Evolutionary conservation across 306 rosid species (phyloP), one percentile per base, ranked within the genome.

Genomic region (Styphnolobium japonicum): DNA sequence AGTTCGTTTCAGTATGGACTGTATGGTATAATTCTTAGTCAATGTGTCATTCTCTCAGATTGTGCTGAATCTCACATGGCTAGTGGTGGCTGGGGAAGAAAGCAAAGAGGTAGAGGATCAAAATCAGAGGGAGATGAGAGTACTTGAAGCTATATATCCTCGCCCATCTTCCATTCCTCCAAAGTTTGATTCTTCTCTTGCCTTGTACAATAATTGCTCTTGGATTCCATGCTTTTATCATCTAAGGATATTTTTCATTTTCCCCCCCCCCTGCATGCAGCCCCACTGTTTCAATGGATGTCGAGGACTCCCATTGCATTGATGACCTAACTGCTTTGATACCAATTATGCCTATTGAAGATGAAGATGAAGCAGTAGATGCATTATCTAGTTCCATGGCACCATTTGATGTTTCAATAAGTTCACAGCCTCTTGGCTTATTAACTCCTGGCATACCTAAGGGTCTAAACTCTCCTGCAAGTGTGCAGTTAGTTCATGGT

Each of bases 111-210:
- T 74, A 45, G 87, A 77, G 76, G 81, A 83, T 81, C 88, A 92
- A 89, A 77, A 80, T 80, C 90, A 89, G 75, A 92, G 98, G 85
- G 98, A 94, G 85, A 76, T 92, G 93, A 86, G 97, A 85, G 93
- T 92, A 48, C 91, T 94, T 18, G 98, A 94, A 89, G 98, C 98
- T 48, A 87, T 90, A 74, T 94, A 94, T 85, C 98, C 98, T 22
- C 91, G 97, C 9, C 84, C 87, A 22, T 92, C 98, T 34, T 89
- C 98, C 75, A 94, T 94, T 78, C 98, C 98, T 73, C 90, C 85
- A 33, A 92, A 94, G 98, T 94, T 34, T 21, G 93, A 18, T 58
- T 75, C 89, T 84, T 70, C 31, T 73, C 86, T 77, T 72, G 16
- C 73, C 67, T 55, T 72, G 6, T 78, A 65, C 75, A 33, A 19